Evolutionary conservation across 306 rosid species (phyloP).

Genomic region (Quercus gilva): DNA sequence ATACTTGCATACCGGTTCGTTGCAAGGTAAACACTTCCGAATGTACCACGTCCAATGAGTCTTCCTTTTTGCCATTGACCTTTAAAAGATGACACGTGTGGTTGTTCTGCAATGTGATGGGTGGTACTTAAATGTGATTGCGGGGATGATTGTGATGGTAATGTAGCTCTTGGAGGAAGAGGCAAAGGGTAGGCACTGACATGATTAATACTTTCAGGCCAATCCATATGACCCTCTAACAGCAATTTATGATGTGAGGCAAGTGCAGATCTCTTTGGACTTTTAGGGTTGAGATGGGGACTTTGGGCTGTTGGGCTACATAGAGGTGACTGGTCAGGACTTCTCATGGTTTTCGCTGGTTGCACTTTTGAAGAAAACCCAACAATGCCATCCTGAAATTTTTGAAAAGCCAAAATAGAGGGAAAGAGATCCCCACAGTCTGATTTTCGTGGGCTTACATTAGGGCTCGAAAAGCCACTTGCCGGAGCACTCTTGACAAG

Average conservation of each 20-base stretch:
- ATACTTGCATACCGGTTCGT: slow-evolving; percentile 59
- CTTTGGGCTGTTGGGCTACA: slow-evolving; percentile 42
- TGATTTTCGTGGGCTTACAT: slow-evolving; percentile 69
- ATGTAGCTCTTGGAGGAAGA: slow-evolving; percentile 66
- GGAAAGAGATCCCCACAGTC: slow-evolving; percentile 37
- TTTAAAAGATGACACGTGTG: slow-evolving; percentile 39
- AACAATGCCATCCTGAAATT: slow-evolving; percentile 32
- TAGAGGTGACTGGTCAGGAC: slow-evolving; percentile 54
- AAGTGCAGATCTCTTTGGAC: slow-evolving; percentile 33
- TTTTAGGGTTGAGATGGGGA: slow-evolving; percentile 26
- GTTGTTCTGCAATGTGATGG: slow-evolving; percentile 37
- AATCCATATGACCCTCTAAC: slow-evolving; percentile 20
- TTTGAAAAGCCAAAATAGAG: slow-evolving; percentile 27
- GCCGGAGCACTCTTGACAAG: slow-evolving; percentile 78
- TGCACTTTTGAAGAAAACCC: slow-evolving; percentile 23
- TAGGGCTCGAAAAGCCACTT: slow-evolving; percentile 70
- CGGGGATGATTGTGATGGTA: slow-evolving; percentile 31
- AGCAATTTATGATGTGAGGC: slow-evolving; percentile 22
- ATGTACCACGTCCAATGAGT: slow-evolving; percentile 90
- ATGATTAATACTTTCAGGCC: slow-evolving; percentile 47
- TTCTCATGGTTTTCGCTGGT: slow-evolving; percentile 32
- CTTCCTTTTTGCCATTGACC: slow-evolving; percentile 92
- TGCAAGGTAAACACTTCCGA: slow-evolving; percentile 84
- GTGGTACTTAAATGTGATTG: slow-evolving; percentile 25
- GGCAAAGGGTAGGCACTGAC: slow-evolving; percentile 81